These are phyloP conservation scores for Pichia occidentalis DNA, from an alignment of 805 yeast species.

Conservation along the genomic window DNA sequence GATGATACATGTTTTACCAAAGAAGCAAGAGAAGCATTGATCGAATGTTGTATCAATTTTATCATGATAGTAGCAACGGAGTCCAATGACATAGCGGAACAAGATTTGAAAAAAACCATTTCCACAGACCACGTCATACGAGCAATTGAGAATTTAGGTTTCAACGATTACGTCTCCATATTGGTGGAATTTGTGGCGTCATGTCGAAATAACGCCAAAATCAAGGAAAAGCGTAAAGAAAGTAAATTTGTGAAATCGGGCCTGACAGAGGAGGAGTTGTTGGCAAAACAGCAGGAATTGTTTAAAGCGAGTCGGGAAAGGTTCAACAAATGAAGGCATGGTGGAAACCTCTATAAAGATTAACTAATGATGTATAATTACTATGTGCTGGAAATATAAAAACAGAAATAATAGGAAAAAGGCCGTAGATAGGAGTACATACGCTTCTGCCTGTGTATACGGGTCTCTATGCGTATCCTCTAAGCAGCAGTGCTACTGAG, in stretches of 20 bases:
- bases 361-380: neutral
- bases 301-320: conserved; percentile 48
- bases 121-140: conserved; percentile 93
- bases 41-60: conserved; percentile 94
- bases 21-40: conserved; percentile 90
- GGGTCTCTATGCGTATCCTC: conserved; percentile 10
- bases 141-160: conserved; percentile 84
- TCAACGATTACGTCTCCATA: conserved; percentile 74
- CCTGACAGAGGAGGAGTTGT: conserved; percentile 82
- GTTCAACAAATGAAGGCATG: conserved; percentile 23
- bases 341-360: neutral
- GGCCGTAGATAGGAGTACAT: no score
- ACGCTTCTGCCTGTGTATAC: neutral
- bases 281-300: conserved; percentile 87
- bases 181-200: conserved; percentile 74
- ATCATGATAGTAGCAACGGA: conserved; percentile 91
- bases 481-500: conserved; percentile 6
- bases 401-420: no score
- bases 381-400: no score
- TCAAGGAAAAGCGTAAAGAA: conserved; percentile 74
- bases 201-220: conserved; percentile 82
- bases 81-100: conserved; percentile 92
- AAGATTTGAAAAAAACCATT: conserved; percentile 91
- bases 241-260: conserved; percentile 93
- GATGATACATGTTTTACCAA: conserved; percentile 82